Percentiles rank a stretch among this genome's conserved stretches.
These are phyloP conservation scores for Lobulomyces angularis DNA, from an alignment of 192 early-diverging fungal species.

Conservation along the genomic window DNA sequence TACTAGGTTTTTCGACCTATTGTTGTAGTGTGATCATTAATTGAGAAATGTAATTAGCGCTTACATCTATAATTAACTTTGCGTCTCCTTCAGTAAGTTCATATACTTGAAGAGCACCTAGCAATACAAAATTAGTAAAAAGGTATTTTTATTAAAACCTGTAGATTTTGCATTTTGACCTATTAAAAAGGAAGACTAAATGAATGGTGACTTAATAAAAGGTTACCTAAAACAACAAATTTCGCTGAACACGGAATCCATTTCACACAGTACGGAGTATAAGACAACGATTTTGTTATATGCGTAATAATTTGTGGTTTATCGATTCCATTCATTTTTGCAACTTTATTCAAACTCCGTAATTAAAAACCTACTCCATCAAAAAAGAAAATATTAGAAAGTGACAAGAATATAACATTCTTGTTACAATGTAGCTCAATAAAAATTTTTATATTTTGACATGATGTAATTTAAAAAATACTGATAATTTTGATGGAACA, in stretches of 20 bases:
- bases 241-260: slow-evolving; percentile 56
- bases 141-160: no score
- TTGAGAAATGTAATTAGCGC: background rate
- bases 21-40: background rate
- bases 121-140: no score
- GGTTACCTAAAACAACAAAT: slow-evolving; percentile 51
- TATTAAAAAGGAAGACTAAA: no score
- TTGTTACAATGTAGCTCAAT: no score
- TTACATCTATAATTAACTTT: slow-evolving; percentile 27
- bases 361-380: no score
- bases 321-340: slow-evolving; percentile 12
- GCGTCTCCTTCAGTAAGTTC: slow-evolving; percentile 38
- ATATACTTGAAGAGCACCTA: slow-evolving; percentile 44
- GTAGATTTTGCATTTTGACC: no score
- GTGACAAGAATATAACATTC: no score
- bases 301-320: slow-evolving; percentile 38
- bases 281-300: slow-evolving; percentile 24
- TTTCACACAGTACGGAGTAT: slow-evolving; percentile 43
- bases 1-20: slow-evolving; percentile 15
- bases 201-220: slow-evolving; percentile 37
- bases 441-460: no score
- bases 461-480: no score
- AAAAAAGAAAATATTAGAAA: no score
- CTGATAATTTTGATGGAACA: no score
- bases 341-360: no score